A percentile compares a stretch with the other conserved stretches of the same genome.
phyloP scores from a whole-genome alignment of 208 protist species.

The Balamuthia mandrillaris region DNA sequence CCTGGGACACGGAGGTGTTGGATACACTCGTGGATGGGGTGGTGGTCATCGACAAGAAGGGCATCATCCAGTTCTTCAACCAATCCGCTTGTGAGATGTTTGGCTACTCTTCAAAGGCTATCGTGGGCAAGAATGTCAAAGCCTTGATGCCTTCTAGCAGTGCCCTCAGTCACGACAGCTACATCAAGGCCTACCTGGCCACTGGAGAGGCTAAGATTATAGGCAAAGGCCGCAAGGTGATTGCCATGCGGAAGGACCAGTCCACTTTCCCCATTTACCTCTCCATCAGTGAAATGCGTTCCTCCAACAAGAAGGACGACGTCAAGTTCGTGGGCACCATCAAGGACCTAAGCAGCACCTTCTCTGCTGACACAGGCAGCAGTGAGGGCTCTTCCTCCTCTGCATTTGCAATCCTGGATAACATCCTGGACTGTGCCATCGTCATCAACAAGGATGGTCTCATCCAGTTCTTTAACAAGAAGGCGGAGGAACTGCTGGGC shows the following conservation, averaged over 20 bases:
- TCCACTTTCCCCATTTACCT: slow-evolving; percentile 38
- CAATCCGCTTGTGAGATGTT: slow-evolving; percentile 2
- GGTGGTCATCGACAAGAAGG: slow-evolving; percentile 6
- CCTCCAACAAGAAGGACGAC: not conserved
- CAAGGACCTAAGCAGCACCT: not conserved
- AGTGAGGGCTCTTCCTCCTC: not conserved
- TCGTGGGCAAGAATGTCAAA: slow-evolving; percentile 35
- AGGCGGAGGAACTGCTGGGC: slow-evolving; percentile 34
- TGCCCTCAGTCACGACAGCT: slow-evolving; percentile 2
- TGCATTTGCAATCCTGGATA: slow-evolving; percentile 23
- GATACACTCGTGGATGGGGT: slow-evolving; percentile 34
- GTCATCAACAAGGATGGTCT: slow-evolving; percentile 34
- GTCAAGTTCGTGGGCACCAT: not conserved
- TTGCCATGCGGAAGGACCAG: slow-evolving; percentile 28
- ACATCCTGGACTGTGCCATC: slow-evolving; percentile 35
- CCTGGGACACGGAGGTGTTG: not conserved
- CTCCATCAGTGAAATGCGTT: slow-evolving; percentile 18
- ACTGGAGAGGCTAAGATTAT: slow-evolving; percentile 39
- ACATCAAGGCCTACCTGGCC: slow-evolving; percentile 36
- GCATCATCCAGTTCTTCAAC: slow-evolving; percentile 36
- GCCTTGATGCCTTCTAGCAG: slow-evolving; percentile 23
- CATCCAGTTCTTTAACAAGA: slow-evolving; percentile 32
- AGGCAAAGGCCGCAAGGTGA: slow-evolving; percentile 3
- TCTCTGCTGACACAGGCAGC: not conserved
- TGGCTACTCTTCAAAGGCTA: slow-evolving; percentile 11